Evolutionary conservation across 331 rosid species (phyloP), one percentile per base, ranked within the genome.

Genomic region (Stylosanthes scabra): DNA sequence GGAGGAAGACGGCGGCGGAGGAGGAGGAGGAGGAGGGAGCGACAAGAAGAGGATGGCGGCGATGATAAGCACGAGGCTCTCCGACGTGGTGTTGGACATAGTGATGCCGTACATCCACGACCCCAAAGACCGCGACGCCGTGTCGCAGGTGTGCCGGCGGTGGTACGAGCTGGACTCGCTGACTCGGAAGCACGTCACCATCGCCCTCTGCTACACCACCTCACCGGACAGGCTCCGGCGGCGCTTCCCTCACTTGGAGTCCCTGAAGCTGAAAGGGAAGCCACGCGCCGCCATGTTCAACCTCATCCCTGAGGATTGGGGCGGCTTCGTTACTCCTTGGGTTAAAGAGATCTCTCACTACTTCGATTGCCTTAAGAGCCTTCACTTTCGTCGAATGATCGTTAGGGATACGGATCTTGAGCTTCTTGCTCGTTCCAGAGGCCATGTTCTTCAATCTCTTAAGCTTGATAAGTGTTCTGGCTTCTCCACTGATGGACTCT

Each of bases 201-300:
- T 95, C 59, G 97, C 99, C 3, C 93, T 95, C 0, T 95, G 99
- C 67, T 95, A 95, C 81, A 91, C 99, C 28, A 86, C 97, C 16
- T 86, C 84, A 31, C 97, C 99, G 7, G 93, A 75, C 10, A 82
- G 91, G 49, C 88, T 95, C n/a, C 82, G 90, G 7, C 76, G 75
- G 49, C 75, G 99, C 37, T 95, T 95, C 57, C 79, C 80, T 1
- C 91, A 90, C 72, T 83, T 95, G 1, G 96, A 92, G 68, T 95
- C 99, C 11, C 75, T 95, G 82, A 82, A 83, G 54, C 76, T 95
- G 70, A 95, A 95, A 41, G 99, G 97, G 5, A 95, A 95, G 82
- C 99, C 99, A 1, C 80, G 99, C 31, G 97, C 99, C 3, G 97
- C 99, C 6, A 92, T 92, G 97, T 92, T 95, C 81, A 95, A 95